Percentiles rank a stretch among this genome's conserved stretches.
These are phyloP conservation scores for Cladosporium halotolerans DNA, from an alignment of 2,329 filamentous ascomycete genomes.

Conservation along the genomic window DNA sequence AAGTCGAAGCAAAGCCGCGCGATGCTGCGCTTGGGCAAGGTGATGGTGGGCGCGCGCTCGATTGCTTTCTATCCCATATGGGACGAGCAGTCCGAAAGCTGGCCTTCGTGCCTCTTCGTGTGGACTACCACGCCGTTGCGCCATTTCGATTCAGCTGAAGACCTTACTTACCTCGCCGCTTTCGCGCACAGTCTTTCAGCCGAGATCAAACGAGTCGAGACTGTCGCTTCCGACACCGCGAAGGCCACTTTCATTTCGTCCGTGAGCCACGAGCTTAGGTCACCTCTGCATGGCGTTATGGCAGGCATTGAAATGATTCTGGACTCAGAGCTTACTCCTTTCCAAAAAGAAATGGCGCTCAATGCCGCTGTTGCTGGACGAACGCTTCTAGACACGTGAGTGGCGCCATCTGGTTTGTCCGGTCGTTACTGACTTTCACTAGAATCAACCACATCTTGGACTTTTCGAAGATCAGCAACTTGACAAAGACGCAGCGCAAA, in stretches of 20 bases:
- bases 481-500: conserved; percentile 2
- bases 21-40: not conserved
- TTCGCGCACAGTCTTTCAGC: conserved; percentile 36
- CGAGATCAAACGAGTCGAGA: conserved; percentile 33
- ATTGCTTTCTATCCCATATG: conserved; percentile 3
- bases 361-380: conserved; percentile 45
- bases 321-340: conserved; percentile 35
- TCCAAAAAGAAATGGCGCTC: conserved; percentile 39
- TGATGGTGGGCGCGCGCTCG: not conserved
- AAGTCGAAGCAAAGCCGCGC: not conserved
- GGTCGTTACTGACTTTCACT: no score
- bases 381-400: conserved; percentile 43
- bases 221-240: conserved; percentile 36
- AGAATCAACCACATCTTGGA: conserved; percentile 35
- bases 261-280: conserved; percentile 47
- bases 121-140: conserved; percentile 37
- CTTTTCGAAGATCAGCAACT: conserved; percentile 39
- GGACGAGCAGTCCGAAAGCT: conserved; percentile 6
- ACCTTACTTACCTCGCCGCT: conserved; percentile 32
- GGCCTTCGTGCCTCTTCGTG: conserved; percentile 21
- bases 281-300: conserved; percentile 42
- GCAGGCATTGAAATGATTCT: conserved; percentile 44
- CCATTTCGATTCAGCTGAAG: conserved; percentile 30
- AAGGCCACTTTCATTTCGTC: conserved; percentile 48
- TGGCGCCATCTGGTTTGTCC: no score